These are phyloP conservation scores for Amborella trichopoda DNA, from an alignment of 164 flowering plant genomes.

Conservation along the genomic window DNA sequence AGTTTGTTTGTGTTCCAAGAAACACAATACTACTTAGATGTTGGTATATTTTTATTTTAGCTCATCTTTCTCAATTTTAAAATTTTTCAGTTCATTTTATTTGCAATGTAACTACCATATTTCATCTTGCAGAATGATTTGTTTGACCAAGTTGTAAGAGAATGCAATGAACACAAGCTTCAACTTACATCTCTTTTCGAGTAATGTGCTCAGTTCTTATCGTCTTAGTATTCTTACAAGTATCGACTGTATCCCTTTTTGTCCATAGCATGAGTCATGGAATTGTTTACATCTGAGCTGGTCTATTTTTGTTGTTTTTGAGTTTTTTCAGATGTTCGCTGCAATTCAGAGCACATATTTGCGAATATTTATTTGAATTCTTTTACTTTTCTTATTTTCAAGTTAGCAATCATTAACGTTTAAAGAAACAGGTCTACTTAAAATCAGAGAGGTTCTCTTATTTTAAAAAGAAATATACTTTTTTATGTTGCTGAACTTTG, in stretches of 20 bases:
- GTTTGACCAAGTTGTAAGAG: constrained; percentile 57
- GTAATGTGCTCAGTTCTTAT: constrained; percentile 25
- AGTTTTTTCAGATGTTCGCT: neutral
- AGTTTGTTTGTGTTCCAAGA: neutral
- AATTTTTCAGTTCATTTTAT: neutral
- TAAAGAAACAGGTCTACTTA: too few relatives aligned
- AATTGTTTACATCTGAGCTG: neutral
- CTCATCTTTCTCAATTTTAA: too few relatives aligned
- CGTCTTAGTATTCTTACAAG: neutral
- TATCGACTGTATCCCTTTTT: neutral
- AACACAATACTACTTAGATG: neutral
- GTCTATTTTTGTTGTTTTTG: neutral
- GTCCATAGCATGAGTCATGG: too few relatives aligned
- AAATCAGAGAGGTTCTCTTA: too few relatives aligned
- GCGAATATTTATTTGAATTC: neutral
- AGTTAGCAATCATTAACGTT: too few relatives aligned
- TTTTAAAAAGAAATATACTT: neutral
- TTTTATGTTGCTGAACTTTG: neutral
- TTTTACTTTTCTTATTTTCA: too few relatives aligned
- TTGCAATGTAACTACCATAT: constrained; percentile 2
- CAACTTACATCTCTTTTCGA: constrained; percentile 62
- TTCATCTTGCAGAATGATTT: constrained; percentile 32
- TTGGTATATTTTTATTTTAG: neutral
- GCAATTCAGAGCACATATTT: neutral
- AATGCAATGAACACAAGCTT: constrained; percentile 52